phyloP scores from a whole-genome alignment of 192 early-diverging fungal genomes.

The Dissophora ornata region DNA sequence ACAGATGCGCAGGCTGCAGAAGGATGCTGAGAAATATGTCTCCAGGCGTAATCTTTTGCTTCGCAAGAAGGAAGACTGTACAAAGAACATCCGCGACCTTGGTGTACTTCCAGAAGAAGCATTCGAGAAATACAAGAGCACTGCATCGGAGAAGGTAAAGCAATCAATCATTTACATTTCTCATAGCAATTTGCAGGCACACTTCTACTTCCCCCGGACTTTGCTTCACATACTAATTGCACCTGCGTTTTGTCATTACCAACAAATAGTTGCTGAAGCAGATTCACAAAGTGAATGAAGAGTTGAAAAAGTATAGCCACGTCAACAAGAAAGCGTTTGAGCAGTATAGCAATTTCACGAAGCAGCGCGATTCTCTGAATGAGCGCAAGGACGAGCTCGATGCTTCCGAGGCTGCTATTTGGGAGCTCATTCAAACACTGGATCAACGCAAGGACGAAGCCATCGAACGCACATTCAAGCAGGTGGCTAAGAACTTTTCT shows the following conservation, averaged over 20 bases:
- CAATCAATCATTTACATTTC: not conserved
- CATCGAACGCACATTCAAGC: conserved; percentile 95
- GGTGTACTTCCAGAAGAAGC: conserved; percentile 96
- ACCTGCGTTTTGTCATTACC: too few species aligned
- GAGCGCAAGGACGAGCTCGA: conserved; percentile 91
- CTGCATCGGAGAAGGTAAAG: conserved; percentile 64
- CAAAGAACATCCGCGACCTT: conserved; percentile 89
- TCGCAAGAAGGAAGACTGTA: conserved; percentile 89
- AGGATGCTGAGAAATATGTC: conserved; percentile 80
- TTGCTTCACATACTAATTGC: too few species aligned
- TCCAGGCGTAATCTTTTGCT: conserved; percentile 75
- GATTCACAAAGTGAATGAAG: conserved; percentile 85
- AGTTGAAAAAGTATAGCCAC: conserved; percentile 88
- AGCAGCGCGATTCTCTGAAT: conserved; percentile 85
- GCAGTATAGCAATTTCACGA: conserved; percentile 94
- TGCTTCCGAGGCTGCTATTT: conserved; percentile 83
- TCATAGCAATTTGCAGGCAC: not conserved
- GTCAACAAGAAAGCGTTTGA: conserved; percentile 99
- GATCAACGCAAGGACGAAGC: conserved; percentile 98
- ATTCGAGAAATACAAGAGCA: conserved; percentile 73
- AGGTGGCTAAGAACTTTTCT: conserved; percentile 88
- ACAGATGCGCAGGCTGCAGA: conserved; percentile 64
- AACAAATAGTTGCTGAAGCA: conserved; percentile 68
- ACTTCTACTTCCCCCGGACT: too few species aligned
- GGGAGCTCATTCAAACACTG: conserved; percentile 86